Conservation (phyloP, 352 stramenopile species). For the Bremia lactucae region DNA sequence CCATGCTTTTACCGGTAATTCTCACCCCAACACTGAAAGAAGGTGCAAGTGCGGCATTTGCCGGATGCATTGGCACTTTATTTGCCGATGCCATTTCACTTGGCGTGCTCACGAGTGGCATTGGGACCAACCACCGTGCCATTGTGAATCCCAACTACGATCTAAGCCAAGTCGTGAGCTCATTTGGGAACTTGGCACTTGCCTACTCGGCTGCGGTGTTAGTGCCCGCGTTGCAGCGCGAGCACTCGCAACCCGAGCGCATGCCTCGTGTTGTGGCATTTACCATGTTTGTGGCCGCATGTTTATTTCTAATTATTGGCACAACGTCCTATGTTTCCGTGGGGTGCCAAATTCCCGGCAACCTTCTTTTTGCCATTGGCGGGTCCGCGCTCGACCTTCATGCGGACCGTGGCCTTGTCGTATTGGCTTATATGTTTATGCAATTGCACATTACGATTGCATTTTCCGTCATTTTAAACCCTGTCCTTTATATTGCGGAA, state of each 20-base stretch:
- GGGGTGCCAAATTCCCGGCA: conserved; percentile 53
- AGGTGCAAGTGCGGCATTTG: conserved; percentile 37
- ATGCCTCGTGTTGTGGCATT: conserved; percentile 43
- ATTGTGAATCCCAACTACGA: conserved; percentile 29
- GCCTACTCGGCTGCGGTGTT: conserved; percentile 47
- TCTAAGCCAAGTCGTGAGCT: conserved; percentile 36
- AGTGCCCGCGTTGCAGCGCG: conserved; percentile 45
- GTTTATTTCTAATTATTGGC: conserved; percentile 45
- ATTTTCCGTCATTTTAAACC: conserved; percentile 47
- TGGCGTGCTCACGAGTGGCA: conserved; percentile 29
- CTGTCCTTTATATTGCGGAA: conserved; percentile 47
- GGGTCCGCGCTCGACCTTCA: conserved; percentile 31
- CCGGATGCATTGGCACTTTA: conserved; percentile 42
- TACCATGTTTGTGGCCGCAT: conserved; percentile 36
- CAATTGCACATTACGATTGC: conserved; percentile 55
- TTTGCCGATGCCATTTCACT: conserved; percentile 43
- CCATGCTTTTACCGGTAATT: conserved; percentile 36
- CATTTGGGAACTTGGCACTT: conserved; percentile 50
- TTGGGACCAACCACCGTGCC: conserved; percentile 27
- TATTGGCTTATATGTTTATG: conserved; percentile 53
- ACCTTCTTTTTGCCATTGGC: conserved; percentile 49
- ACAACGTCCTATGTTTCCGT: conserved; percentile 30
- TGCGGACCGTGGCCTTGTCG: conserved; percentile 34
- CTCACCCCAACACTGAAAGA: conserved; percentile 57
- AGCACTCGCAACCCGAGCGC: conserved; percentile 47